Percentiles rank a stretch among this genome's conserved stretches.
Evolutionary conservation across 1,284 basidiomycete species (phyloP).

Genomic region (Tilletia horrida): DNA sequence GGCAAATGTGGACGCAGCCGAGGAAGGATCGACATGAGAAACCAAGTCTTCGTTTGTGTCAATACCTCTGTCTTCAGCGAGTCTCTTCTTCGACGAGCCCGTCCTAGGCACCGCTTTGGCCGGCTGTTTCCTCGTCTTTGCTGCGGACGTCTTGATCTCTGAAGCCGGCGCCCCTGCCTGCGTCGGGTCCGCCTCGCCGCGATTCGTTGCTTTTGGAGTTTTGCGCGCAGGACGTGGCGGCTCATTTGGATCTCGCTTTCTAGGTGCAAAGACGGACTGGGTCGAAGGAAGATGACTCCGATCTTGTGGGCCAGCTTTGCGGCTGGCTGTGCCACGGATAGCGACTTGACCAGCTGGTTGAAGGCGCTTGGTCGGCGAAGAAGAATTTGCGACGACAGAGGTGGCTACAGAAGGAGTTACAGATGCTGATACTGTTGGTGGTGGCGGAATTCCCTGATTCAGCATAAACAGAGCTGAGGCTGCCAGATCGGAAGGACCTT

Average conservation of each 20-base stretch:
- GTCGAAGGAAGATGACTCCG: neutral
- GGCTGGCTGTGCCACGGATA: neutral
- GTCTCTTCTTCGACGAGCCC: too few species aligned
- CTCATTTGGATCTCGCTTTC: conserved; percentile 2
- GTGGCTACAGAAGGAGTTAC: neutral
- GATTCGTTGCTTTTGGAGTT: neutral
- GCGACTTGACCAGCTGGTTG: neutral
- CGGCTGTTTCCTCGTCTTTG: neutral
- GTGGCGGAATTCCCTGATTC: conserved; percentile 1
- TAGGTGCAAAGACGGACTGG: conserved; percentile 3
- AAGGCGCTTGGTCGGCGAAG: neutral
- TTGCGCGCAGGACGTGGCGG: neutral
- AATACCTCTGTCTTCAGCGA: too few species aligned
- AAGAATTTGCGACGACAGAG: neutral
- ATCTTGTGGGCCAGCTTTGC: neutral
- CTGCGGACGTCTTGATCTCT: neutral
- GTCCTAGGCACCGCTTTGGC: neutral
- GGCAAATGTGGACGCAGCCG: too few species aligned
- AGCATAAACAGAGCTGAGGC: conserved; percentile 15
- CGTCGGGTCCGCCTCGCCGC: neutral
- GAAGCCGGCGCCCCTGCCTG: neutral
- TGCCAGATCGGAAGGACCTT: conserved; percentile 9
- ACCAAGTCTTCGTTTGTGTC: too few species aligned
- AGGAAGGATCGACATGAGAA: too few species aligned
- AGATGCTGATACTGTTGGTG: neutral